Base-by-base conservation (phyloP, 306 rosid species). In the Prunus persica region DNA sequence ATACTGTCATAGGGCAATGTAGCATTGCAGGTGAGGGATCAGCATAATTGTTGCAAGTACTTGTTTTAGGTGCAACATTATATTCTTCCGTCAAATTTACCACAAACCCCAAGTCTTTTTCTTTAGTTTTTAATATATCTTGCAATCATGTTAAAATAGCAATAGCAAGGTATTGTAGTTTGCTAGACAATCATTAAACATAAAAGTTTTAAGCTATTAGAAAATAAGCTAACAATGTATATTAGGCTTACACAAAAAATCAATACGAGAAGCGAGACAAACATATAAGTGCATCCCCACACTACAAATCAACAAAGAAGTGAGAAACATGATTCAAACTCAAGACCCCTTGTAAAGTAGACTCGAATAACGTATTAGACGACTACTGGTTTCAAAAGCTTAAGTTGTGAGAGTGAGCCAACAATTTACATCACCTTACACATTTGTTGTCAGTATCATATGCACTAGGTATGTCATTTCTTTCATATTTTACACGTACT, bases 21-120 rank as follows among this genome's bases (percentile, higher is more conserved):
- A 60, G 65, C 65, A 19, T 65, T 65, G 51, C 76, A 70, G 83
- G 81, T 77, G 85, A 49, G 83, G 81, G 85, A 80, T 86, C 86
- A 84, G 87, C 50, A 86, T 38, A 76, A 76, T 47, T 67, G 78
- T 81, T 80, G 79, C 70, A 81, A 76, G 78, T 73, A 70, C 82
- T 43, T 64, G 78, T 41, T 90, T 88, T 84, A 88, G 97, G 97
- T 91, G 66, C 84, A 82, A 66, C 88, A 62, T 80, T 87, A 77
- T 82, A 81, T 84, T 71, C 83, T 62, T 79, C 77, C 75, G 82
- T 77, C 84, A 85, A 85, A 85, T 82, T 84, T 69, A 83, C 81
- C 38, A 41, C 16, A 52, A 67, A 28, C 52, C 65, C 79, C 76
- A 46, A 15, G 1, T 41, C 19, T 11, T 43, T 51, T 46, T 52